A percentile compares a stretch with the other conserved stretches of the same genome.
phyloP scores from a whole-genome alignment of 768 basidiomycete species.

The Jaapia argillacea region DNA sequence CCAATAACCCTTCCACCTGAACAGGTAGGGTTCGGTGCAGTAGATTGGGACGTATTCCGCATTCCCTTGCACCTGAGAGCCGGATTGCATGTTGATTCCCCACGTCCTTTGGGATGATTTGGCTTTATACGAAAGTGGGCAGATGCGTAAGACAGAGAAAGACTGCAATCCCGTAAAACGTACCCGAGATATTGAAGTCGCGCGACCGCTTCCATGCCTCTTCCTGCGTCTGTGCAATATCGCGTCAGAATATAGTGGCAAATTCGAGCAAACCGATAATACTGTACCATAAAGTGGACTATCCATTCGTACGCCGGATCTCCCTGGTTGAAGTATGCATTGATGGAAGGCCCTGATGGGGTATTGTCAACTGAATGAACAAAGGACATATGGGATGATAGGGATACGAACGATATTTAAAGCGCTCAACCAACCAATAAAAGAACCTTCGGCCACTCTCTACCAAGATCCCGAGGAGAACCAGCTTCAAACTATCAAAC shows the following conservation, averaged over 20 bases:
- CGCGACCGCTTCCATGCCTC: no score
- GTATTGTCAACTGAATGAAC: neutral
- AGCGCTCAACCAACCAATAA: slow-evolving; percentile 4
- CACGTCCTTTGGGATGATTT: no score
- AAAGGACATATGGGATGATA: neutral
- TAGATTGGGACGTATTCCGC: slow-evolving; percentile 35
- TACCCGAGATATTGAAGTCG: no score
- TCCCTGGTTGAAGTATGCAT: slow-evolving; percentile 34
- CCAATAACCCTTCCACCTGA: slow-evolving; percentile 35
- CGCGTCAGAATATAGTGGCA: neutral
- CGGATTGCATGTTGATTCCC: no score
- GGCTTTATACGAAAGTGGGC: no score
- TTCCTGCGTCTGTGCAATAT: no score
- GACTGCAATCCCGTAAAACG: no score
- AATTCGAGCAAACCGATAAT: neutral
- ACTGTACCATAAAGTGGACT: slow-evolving; percentile 27
- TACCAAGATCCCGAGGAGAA: slow-evolving; percentile 13
- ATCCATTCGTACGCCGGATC: slow-evolving; percentile 44
- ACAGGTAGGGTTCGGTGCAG: slow-evolving; percentile 28
- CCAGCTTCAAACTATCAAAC: slow-evolving; percentile 8
- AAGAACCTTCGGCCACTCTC: slow-evolving; percentile 13
- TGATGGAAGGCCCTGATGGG: slow-evolving; percentile 29
- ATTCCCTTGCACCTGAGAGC: no score
- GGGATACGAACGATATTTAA: slow-evolving; percentile 7
- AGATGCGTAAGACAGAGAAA: no score